These are phyloP conservation scores for Eimeria necatrix DNA, from an alignment of 169 alveolate genomes.

Conservation along the genomic window DNA sequence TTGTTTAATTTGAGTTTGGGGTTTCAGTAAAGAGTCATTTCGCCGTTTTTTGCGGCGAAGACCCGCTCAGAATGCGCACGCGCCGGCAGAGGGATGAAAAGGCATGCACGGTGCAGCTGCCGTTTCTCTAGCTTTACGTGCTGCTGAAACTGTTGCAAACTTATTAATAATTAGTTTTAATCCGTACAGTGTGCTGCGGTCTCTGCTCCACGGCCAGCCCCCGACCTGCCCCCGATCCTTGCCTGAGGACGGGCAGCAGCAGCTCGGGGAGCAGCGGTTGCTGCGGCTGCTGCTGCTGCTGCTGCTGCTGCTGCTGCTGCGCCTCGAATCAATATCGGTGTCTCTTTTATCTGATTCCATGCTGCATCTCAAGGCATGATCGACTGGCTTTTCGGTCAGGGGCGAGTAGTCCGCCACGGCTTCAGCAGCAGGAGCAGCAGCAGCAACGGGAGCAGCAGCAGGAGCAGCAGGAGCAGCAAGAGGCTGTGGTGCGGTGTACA, in stretches of 20 bases:
- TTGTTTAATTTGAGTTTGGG: no score
- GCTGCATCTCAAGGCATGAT: not conserved
- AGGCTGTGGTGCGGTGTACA: conserved; percentile 41
- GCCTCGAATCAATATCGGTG: not conserved
- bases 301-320: not conserved
- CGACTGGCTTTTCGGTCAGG: not conserved
- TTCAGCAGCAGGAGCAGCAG: conserved; percentile 5
- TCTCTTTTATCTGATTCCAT: not conserved
- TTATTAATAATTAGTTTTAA: no score
- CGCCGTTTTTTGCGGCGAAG: no score
- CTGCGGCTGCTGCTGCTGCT: not conserved
- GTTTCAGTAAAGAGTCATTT: no score
- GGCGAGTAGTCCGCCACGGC: not conserved
- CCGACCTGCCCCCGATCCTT: not conserved
- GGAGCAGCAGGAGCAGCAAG: not conserved
- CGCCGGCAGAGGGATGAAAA: no score
- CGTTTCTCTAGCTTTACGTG: no score
- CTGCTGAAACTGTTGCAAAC: no score
- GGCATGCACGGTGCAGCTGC: no score
- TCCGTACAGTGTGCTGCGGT: no score
- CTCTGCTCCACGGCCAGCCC: no score
- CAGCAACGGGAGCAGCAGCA: not conserved
- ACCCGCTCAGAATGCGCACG: no score
- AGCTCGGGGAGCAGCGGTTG: not conserved
- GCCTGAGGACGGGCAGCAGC: conserved; percentile 14